phyloP scores from a whole-genome alignment of 768 basidiomycete genomes.

The Chlorophyllum brunneum region DNA sequence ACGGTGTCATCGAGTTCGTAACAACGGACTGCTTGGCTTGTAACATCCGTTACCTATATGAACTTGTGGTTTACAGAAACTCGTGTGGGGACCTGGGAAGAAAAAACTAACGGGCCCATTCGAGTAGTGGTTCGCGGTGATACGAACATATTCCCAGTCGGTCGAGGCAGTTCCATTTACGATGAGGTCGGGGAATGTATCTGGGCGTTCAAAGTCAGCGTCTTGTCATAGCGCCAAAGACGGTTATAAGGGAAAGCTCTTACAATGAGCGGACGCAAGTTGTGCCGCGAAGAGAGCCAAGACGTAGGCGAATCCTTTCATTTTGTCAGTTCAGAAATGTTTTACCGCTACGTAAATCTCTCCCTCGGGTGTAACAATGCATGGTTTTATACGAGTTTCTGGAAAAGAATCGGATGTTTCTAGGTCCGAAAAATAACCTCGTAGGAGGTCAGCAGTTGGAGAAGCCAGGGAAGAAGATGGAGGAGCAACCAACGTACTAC shows the following conservation, averaged over 20 bases:
- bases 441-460: neutral
- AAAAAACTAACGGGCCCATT: constrained; percentile 28
- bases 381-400: neutral
- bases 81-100: no score
- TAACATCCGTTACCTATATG: constrained; percentile 31
- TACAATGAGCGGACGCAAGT: neutral
- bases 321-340: neutral
- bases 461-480: neutral
- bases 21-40: constrained; percentile 31
- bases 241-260: neutral
- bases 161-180: constrained; percentile 22
- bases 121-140: constrained; percentile 30
- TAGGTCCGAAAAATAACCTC: constrained; percentile 9
- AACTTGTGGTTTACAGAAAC: no score
- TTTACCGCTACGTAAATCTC: neutral
- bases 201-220: no score
- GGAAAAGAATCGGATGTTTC: constrained; percentile 10
- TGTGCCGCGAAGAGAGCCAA: constrained; percentile 2
- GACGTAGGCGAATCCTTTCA: constrained; percentile 2
- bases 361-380: no score
- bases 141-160: constrained; percentile 33
- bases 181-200: constrained; percentile 28
- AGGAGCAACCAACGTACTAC: no score
- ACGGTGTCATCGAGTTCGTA: constrained; percentile 28
- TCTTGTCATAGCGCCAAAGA: no score